Conservation (phyloP, 176 grass and related monocot genomes). For the Canna indica region DNA sequence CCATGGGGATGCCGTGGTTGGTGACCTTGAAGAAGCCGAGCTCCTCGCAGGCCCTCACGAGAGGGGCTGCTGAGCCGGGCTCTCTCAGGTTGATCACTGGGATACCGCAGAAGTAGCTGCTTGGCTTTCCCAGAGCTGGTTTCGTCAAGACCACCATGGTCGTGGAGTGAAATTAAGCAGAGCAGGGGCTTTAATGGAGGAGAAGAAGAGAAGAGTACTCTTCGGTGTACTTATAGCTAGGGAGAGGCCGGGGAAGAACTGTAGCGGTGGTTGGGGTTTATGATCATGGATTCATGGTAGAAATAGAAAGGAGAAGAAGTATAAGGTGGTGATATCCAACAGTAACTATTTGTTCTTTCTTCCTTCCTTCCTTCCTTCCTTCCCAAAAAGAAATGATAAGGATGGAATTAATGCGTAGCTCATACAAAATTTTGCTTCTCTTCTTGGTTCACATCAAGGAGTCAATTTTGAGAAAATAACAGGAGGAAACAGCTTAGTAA, state of each 20-base stretch:
- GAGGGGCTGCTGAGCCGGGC: constrained; percentile 23
- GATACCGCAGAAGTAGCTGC: constrained; percentile 38
- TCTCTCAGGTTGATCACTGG: constrained; percentile 47
- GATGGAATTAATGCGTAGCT: too few relatives aligned
- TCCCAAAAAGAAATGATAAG: too few relatives aligned
- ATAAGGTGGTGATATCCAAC: too few relatives aligned
- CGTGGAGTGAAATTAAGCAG: constrained; percentile 10
- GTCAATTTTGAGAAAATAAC: too few relatives aligned
- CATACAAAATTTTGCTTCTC: too few relatives aligned
- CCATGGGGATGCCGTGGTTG: constrained; percentile 56
- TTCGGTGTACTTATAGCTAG: not conserved
- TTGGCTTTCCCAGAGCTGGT: constrained; percentile 30
- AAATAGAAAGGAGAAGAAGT: too few relatives aligned
- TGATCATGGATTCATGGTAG: too few relatives aligned
- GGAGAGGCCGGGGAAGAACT: not conserved
- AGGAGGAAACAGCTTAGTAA: too few relatives aligned
- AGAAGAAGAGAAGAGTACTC: not conserved
- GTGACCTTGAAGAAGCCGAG: constrained; percentile 71
- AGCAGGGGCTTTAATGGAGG: not conserved
- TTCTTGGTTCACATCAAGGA: too few relatives aligned
- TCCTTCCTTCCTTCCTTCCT: too few relatives aligned
- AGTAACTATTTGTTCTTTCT: too few relatives aligned
- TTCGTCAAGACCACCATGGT: constrained; percentile 56
- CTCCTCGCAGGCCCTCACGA: constrained; percentile 66
- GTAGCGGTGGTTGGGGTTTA: too few relatives aligned